Conservation (phyloP, 208 protist genomes). For the Acanthamoeba triangularis region DNA sequence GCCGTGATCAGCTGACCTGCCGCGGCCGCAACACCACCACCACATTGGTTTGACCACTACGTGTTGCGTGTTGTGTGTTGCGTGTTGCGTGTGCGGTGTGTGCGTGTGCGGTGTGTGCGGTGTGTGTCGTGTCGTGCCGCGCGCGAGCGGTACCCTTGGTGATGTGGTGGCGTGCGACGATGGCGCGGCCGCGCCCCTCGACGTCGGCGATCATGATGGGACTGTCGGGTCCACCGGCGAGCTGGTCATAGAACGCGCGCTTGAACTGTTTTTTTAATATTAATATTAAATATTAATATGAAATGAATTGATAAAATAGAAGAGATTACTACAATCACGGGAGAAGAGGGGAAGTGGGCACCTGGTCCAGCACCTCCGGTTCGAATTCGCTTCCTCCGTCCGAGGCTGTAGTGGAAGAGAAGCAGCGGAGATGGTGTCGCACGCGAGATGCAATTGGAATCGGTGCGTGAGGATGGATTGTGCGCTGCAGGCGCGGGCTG, state of each 20-base stretch:
- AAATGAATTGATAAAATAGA: no score
- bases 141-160: neutral
- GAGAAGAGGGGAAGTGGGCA: neutral
- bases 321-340: no score
- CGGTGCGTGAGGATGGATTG: no score
- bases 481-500: no score
- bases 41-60: no score
- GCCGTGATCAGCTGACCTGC: constrained; percentile 71
- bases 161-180: neutral
- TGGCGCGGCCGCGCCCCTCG: constrained; percentile 37
- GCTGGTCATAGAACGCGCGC: constrained; percentile 14
- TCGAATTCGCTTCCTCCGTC: neutral
- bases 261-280: neutral
- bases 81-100: neutral
- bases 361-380: neutral
- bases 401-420: neutral
- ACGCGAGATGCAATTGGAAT: no score
- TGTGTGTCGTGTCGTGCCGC: neutral
- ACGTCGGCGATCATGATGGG: constrained; percentile 30
- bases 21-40: no score
- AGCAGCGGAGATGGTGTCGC: neutral
- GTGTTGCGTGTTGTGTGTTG: no score
- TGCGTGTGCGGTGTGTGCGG: no score
- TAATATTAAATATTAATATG: neutral
- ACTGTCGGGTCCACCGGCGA: constrained; percentile 39